A percentile compares a stretch with the other conserved stretches of the same genome.
Conservation (phyloP, 2,329 filamentous ascomycete genomes). For the Xylariomycetidae sp. region DNA sequence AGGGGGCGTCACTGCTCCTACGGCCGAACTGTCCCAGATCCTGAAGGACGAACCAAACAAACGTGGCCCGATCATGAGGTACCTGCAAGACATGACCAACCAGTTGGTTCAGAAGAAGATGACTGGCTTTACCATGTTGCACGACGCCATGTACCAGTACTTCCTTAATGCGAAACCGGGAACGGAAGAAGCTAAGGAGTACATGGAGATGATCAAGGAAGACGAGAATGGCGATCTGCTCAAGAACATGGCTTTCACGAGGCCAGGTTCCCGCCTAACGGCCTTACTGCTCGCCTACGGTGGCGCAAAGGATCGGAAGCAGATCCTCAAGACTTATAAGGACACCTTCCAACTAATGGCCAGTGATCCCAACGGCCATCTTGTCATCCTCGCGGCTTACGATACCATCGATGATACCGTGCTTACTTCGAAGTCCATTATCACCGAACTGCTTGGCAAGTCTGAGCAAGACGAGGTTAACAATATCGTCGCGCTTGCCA, state of each 20-base stretch:
- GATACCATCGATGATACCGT: conserved; percentile 95
- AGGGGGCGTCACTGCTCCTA: conserved; percentile 42
- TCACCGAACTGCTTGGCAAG: conserved; percentile 77
- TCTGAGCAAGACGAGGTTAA: conserved; percentile 55
- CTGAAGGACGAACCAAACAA: conserved; percentile 76
- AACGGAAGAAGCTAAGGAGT: conserved; percentile 77
- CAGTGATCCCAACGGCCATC: conserved; percentile 69
- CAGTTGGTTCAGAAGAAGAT: conserved; percentile 92
- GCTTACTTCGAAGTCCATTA: conserved; percentile 76
- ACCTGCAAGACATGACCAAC: conserved; percentile 82
- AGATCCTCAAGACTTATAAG: conserved; percentile 82
- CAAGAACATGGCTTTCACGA: conserved; percentile 95
- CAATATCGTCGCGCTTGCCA: conserved; percentile 58
- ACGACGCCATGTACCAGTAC: conserved; percentile 97
- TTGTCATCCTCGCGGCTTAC: conserved; percentile 76
- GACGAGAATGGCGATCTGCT: conserved; percentile 86
- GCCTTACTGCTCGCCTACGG: conserved; percentile 79
- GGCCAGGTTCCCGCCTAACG: conserved; percentile 75
- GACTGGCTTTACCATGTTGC: conserved; percentile 94
- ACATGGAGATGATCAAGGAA: conserved; percentile 83
- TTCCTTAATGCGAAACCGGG: conserved; percentile 73
- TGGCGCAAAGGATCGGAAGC: conserved; percentile 86
- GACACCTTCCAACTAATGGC: conserved; percentile 84
- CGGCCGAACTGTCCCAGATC: conserved; percentile 67
- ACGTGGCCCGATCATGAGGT: conserved; percentile 78